Conservation (phyloP, 352 stramenopile genomes). For the Globisporangium sylvaticum region DNA sequence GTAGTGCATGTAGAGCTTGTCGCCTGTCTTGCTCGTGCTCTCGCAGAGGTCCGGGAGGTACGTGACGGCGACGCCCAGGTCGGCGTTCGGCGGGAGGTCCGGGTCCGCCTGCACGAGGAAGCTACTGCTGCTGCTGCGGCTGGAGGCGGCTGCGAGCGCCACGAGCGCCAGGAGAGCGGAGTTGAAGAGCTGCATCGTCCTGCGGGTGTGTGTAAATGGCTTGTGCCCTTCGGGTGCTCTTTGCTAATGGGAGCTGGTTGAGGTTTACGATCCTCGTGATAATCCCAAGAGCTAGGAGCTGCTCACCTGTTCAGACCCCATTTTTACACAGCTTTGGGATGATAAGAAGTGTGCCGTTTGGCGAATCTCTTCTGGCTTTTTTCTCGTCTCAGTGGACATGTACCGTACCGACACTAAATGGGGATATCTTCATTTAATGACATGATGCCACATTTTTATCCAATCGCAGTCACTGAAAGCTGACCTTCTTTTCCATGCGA, state of each 20-base stretch:
- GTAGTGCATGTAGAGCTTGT: constrained; percentile 95
- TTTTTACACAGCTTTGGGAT: too few species aligned
- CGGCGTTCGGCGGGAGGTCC: constrained; percentile 58
- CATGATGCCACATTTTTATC: not conserved
- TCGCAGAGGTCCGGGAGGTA: constrained; percentile 60
- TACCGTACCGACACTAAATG: not conserved
- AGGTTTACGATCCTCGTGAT: not conserved
- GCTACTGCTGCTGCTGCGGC: not conserved
- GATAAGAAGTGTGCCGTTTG: not conserved
- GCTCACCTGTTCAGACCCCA: too few species aligned
- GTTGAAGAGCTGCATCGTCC: constrained; percentile 47
- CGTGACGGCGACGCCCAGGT: constrained; percentile 81
- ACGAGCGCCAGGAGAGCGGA: constrained; percentile 34
- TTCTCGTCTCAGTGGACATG: not conserved
- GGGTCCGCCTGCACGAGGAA: constrained; percentile 47
- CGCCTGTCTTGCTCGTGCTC: constrained; percentile 69
- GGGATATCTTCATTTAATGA: not conserved
- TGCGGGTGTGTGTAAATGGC: not conserved
- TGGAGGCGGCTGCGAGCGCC: constrained; percentile 16
- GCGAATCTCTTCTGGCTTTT: not conserved
- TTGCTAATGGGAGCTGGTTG: not conserved
- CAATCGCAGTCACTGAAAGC: not conserved
- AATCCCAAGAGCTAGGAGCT: not conserved
- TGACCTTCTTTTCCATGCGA: too few species aligned
- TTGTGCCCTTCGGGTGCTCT: not conserved